Conservation (phyloP, 192 early-diverging fungal genomes). For the Radiomyces spectabilis region DNA sequence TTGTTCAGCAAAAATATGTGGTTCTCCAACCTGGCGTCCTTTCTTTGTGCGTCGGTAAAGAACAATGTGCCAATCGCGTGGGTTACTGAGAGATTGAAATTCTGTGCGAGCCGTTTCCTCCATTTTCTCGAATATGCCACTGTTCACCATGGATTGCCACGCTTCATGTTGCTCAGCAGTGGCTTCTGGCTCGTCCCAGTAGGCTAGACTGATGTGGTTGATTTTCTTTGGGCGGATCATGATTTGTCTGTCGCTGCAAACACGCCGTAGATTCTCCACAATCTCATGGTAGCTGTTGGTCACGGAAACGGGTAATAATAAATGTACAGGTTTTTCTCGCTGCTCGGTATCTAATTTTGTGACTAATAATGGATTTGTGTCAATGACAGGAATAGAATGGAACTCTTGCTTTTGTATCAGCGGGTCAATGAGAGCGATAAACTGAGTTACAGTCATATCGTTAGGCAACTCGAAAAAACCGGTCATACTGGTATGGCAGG, state of each 20-base stretch:
- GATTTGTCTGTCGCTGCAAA: background rate
- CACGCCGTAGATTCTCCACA: no score
- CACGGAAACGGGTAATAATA: background rate
- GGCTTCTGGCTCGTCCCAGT: constrained; percentile 14
- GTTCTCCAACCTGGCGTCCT: background rate
- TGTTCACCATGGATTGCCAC: background rate
- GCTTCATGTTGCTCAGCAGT: background rate
- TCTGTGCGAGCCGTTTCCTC: background rate
- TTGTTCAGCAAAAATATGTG: constrained; percentile 3
- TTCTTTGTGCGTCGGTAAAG: background rate
- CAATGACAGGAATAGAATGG: no score
- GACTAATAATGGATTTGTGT: background rate
- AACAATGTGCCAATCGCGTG: constrained; percentile 4
- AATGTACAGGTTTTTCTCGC: background rate
- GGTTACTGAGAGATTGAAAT: background rate
- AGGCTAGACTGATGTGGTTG: constrained; percentile 11
- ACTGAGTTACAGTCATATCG: background rate
- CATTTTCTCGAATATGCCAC: background rate
- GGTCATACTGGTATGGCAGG: constrained; percentile 2
- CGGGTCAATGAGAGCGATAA: background rate
- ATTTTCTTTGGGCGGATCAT: background rate
- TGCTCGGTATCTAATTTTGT: background rate
- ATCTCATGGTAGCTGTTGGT: background rate
- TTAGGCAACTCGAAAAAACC: background rate
- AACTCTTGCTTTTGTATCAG: no score